A percentile compares a stretch with the other conserved stretches of the same genome.
These are phyloP conservation scores for Nicotiana tabacum DNA, from an alignment of 257 asterid species.

Conservation along the genomic window DNA sequence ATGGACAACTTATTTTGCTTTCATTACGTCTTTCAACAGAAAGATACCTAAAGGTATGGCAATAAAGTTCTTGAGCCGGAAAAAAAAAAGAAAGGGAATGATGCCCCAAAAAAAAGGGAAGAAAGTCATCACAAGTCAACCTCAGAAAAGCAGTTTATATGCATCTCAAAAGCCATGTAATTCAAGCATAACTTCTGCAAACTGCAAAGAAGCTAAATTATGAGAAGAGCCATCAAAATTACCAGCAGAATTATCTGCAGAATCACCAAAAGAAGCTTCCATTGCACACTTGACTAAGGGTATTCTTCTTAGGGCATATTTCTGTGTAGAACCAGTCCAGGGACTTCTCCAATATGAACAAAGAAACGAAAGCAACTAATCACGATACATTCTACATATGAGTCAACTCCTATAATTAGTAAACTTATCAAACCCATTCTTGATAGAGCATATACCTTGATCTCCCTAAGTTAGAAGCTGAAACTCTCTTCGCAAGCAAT, in stretches of 20 bases:
- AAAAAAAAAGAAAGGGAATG: not conserved
- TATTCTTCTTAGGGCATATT: conserved; percentile 16
- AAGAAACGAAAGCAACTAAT: conserved; percentile 13
- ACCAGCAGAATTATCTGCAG: conserved; percentile 58
- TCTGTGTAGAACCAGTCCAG: conserved; percentile 36
- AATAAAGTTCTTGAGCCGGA: too few species aligned
- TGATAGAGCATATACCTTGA: conserved; percentile 25
- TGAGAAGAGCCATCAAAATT: conserved; percentile 3
- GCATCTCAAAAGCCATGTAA: not conserved
- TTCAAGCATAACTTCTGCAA: not conserved
- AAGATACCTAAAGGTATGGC: not conserved
- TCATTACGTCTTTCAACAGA: not conserved
- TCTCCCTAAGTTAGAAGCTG: conserved; percentile 24
- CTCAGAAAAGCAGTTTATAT: not conserved
- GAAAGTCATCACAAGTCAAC: not conserved
- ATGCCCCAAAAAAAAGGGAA: not conserved
- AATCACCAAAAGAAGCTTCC: conserved; percentile 82
- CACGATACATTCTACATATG: not conserved
- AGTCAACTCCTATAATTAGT: not conserved
- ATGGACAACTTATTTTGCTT: not conserved
- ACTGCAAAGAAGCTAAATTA: not conserved
- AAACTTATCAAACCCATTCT: not conserved
- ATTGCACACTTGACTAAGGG: conserved; percentile 58
- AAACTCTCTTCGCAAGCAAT: conserved; percentile 31
- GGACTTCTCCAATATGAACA: conserved; percentile 30